These are phyloP conservation scores for Pleurotus sapidus DNA, from an alignment of 768 basidiomycete genomes.

Conservation along the genomic window DNA sequence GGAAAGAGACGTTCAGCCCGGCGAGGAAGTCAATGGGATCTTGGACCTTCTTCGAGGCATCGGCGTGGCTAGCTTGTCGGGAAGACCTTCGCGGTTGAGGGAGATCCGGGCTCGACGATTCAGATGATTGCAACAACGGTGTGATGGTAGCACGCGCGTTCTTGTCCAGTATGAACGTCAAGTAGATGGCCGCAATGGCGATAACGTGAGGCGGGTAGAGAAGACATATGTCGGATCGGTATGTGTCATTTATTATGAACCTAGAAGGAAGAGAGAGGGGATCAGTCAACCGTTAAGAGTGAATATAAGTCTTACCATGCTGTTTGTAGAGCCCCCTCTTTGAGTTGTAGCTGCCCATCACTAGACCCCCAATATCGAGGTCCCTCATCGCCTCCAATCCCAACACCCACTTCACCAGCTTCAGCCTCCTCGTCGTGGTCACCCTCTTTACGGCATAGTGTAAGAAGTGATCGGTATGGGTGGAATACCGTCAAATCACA, in stretches of 20 bases:
- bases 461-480: constrained; percentile 86
- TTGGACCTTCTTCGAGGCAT: constrained; percentile 40
- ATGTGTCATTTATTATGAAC: constrained; percentile 97
- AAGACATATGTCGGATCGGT: constrained; percentile 90
- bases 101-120: constrained; percentile 13
- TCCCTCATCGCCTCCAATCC: constrained; percentile 46
- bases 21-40: constrained; percentile 84
- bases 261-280: constrained; percentile 33
- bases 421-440: constrained; percentile 44
- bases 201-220: constrained; percentile 94
- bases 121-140: constrained; percentile 33
- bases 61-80: constrained; percentile 36
- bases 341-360: constrained; percentile 73
- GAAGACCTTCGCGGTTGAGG: constrained; percentile 55
- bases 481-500: constrained; percentile 94
- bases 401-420: constrained; percentile 55
- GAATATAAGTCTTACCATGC: constrained; percentile 65
- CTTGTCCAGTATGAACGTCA: constrained; percentile 75
- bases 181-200: constrained; percentile 88
- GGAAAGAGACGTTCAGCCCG: constrained; percentile 79
- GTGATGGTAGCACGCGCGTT: constrained; percentile 46
- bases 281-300: neutral
- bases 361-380: constrained; percentile 78
- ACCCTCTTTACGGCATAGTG: constrained; percentile 67
- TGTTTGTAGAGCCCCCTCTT: constrained; percentile 77